A percentile compares a stretch with the other conserved stretches of the same genome.
These are phyloP conservation scores for Colletotrichum tropicicola DNA, from an alignment of 2,329 filamentous ascomycete species.

Conservation along the genomic window DNA sequence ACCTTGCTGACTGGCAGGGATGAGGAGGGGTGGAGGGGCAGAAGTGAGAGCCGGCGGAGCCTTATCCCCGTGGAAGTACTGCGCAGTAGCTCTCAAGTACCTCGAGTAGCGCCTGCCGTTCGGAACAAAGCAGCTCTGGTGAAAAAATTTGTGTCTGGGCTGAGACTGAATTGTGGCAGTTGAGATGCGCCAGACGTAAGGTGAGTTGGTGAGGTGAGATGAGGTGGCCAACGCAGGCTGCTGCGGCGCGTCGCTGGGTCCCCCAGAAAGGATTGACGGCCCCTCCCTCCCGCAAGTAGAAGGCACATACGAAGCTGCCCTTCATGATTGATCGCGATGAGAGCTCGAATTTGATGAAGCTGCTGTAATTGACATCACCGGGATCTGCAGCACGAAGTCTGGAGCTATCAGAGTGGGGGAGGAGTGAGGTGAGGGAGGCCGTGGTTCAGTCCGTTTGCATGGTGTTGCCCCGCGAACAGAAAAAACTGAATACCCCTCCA, in stretches of 20 bases:
- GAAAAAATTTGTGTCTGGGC: neutral
- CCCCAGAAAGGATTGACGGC: too few species aligned
- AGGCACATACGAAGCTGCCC: too few species aligned
- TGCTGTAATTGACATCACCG: conserved; percentile 21
- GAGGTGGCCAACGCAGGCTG: conserved; percentile 15
- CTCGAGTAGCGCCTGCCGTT: neutral
- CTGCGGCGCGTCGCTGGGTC: too few species aligned
- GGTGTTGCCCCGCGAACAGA: conserved; percentile 28
- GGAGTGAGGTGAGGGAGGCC: conserved; percentile 9
- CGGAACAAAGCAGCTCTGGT: conserved; percentile 7
- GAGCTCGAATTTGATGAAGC: neutral
- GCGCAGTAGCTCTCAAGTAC: neutral
- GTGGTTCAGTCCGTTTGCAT: conserved; percentile 15
- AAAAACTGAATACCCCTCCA: conserved; percentile 21
- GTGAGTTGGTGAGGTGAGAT: neutral
- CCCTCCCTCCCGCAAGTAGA: too few species aligned
- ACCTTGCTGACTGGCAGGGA: conserved; percentile 25
- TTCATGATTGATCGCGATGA: neutral
- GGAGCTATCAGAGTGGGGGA: neutral
- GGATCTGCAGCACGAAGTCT: conserved; percentile 15
- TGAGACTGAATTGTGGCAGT: neutral
- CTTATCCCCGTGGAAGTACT: conserved; percentile 22
- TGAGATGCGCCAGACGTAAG: neutral
- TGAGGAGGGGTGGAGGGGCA: conserved; percentile 28
- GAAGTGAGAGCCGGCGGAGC: conserved; percentile 7